Evolutionary conservation across 495 filamentous ascomycete species (phyloP).

Genomic region (Penicillium psychrofluorescens): DNA sequence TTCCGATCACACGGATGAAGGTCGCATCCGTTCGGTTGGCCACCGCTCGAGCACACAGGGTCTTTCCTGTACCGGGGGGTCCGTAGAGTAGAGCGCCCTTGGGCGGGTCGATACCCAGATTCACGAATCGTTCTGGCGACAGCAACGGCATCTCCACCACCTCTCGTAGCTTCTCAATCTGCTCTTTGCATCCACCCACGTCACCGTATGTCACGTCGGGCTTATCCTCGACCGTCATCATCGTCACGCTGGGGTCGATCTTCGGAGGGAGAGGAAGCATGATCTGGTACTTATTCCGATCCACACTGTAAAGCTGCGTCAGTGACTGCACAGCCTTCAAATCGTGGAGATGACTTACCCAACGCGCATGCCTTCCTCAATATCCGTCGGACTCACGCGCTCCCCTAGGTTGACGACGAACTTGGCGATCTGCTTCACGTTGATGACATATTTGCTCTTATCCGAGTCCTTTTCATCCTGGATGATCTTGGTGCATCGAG

Average conservation of each 20-base stretch:
- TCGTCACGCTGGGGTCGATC: constrained; percentile 97
- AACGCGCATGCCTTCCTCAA: constrained; percentile 97
- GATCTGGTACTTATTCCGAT: constrained; percentile 98
- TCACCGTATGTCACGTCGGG: constrained; percentile 98
- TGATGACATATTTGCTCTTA: constrained; percentile 99
- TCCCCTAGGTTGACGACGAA: constrained; percentile 98
- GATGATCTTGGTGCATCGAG: constrained; percentile 98
- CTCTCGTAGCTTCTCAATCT: constrained; percentile 97
- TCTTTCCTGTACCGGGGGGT: constrained; percentile 95
- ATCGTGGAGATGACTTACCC: constrained; percentile 44
- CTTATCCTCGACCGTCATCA: constrained; percentile 99
- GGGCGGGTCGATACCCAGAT: constrained; percentile 94
- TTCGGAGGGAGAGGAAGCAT: constrained; percentile 94
- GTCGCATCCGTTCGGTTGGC: constrained; percentile 97
- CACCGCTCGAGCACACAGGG: constrained; percentile 92
- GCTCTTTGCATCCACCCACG: constrained; percentile 98
- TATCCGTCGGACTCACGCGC: constrained; percentile 94
- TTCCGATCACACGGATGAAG: constrained; percentile 97
- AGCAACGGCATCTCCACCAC: constrained; percentile 97
- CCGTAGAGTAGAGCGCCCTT: constrained; percentile 97
- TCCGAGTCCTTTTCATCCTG: constrained; percentile 91
- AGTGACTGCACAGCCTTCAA: constrained; percentile 1
- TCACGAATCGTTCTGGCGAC: constrained; percentile 94
- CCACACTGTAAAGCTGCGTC: constrained; percentile 54
- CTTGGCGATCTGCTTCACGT: constrained; percentile 99